Evolutionary conservation across 352 stramenopile genomes (phyloP).

Genomic region (Aphanomyces euteiches): DNA sequence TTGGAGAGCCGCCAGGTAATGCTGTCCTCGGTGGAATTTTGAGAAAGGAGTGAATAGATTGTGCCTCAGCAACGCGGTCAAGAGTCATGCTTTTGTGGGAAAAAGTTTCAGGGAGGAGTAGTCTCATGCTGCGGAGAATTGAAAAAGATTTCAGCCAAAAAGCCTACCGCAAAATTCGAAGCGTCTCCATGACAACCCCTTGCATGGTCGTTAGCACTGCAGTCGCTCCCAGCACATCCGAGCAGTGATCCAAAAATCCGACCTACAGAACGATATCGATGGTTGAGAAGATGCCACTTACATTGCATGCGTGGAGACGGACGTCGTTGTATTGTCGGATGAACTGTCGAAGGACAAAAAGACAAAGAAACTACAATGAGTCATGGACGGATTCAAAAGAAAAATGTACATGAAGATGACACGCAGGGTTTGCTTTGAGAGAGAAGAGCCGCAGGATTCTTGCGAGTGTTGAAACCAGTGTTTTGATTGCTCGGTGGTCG

Average conservation of each 20-base stretch:
- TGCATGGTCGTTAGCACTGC: slow-evolving; percentile 4
- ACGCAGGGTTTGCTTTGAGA: background rate
- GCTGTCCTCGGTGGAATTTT: background rate
- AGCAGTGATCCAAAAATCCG: background rate
- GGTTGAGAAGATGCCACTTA: background rate
- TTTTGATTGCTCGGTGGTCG: background rate
- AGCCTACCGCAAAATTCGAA: background rate
- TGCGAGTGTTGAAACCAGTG: background rate
- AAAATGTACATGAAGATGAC: background rate
- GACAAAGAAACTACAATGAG: slow-evolving; percentile 10
- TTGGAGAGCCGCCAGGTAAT: background rate
- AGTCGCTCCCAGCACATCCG: background rate
- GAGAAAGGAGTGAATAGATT: background rate
- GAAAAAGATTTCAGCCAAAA: background rate
- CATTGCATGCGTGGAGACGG: background rate
- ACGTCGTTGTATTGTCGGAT: slow-evolving; percentile 13
- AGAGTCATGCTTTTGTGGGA: background rate
- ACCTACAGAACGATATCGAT: background rate
- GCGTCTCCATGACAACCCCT: background rate
- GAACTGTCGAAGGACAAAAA: background rate
- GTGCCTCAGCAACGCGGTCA: background rate
- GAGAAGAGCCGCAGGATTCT: background rate
- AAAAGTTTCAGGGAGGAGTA: background rate
- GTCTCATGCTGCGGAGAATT: background rate
- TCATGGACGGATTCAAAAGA: background rate